phyloP scores from a whole-genome alignment of 2,329 filamentous ascomycete species.

The Diatrype stigma region DNA sequence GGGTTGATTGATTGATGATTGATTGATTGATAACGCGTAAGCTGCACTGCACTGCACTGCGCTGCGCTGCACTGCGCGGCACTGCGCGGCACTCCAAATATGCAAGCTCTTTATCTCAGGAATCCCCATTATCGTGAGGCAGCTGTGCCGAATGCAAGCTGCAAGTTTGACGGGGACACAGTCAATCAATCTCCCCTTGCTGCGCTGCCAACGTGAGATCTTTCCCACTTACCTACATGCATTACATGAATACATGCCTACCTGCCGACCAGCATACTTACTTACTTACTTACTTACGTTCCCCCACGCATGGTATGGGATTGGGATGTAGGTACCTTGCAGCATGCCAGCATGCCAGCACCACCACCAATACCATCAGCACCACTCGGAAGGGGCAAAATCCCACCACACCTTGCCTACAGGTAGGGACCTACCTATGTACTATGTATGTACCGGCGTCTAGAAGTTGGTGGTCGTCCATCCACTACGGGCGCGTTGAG shows the following conservation, averaged over 20 bases:
- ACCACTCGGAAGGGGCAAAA: too few species aligned
- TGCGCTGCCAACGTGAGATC: neutral
- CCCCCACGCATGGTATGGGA: neutral
- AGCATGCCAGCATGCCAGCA: neutral
- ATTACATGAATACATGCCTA: too few species aligned
- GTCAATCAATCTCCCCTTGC: too few species aligned
- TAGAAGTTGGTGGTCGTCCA: too few species aligned
- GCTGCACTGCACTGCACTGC: too few species aligned
- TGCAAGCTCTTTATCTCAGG: neutral
- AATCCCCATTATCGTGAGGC: neutral
- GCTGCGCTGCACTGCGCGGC: neutral
- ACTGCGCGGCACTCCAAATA: neutral
- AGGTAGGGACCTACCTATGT: too few species aligned
- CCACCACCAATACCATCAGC: too few species aligned
- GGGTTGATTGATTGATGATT: too few species aligned
- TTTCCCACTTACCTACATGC: neutral
- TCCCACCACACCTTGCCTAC: too few species aligned
- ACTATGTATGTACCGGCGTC: too few species aligned
- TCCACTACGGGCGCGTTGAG: neutral
- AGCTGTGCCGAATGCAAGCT: neutral
- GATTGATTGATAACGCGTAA: too few species aligned
- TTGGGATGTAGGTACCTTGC: neutral
- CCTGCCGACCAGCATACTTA: too few species aligned
- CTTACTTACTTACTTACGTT: neutral
- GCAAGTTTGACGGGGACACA: neutral